Percentiles rank a stretch among this genome's conserved stretches.
phyloP scores from a whole-genome alignment of 208 protist species.

The Trypanosoma vivax region DNA sequence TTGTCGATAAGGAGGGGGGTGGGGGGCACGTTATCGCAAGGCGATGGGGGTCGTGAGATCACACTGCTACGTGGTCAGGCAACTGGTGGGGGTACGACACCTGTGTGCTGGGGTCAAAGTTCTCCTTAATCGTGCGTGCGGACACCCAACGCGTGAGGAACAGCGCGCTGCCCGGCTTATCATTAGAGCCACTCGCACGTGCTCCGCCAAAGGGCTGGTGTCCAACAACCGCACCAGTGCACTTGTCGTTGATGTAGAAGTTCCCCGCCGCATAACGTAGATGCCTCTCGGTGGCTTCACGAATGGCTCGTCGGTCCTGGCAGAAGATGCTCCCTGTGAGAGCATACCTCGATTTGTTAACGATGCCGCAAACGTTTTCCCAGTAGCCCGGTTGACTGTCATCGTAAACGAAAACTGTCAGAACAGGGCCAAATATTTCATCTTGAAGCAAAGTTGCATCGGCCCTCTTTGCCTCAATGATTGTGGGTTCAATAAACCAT shows the following conservation, averaged over 20 bases:
- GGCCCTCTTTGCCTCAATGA: conserved; percentile 90
- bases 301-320: conserved; percentile 68
- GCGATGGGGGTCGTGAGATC: not conserved
- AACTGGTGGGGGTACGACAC: conserved; percentile 92
- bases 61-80: conserved; percentile 30
- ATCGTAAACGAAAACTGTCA: conserved; percentile 95
- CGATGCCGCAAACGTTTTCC: conserved; percentile 75
- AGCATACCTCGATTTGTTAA: conserved; percentile 86
- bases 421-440: conserved; percentile 97
- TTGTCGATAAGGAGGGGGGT: no score
- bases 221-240: conserved; percentile 96
- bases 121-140: conserved; percentile 95
- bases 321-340: conserved; percentile 94
- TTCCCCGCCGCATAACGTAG: conserved; percentile 92
- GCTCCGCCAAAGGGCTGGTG: conserved; percentile 97
- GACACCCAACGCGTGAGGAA: conserved; percentile 92
- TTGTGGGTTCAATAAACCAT: conserved; percentile 95
- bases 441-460: conserved; percentile 86
- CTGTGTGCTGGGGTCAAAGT: conserved; percentile 72
- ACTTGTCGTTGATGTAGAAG: conserved; percentile 98
- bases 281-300: conserved; percentile 36
- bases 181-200: conserved; percentile 92
- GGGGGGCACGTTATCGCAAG: no score
- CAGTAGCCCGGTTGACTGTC: conserved; percentile 83
- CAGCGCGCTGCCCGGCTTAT: conserved; percentile 92